Conservation (phyloP, 305 asterid species). For the Fraxinus floribunda region DNA sequence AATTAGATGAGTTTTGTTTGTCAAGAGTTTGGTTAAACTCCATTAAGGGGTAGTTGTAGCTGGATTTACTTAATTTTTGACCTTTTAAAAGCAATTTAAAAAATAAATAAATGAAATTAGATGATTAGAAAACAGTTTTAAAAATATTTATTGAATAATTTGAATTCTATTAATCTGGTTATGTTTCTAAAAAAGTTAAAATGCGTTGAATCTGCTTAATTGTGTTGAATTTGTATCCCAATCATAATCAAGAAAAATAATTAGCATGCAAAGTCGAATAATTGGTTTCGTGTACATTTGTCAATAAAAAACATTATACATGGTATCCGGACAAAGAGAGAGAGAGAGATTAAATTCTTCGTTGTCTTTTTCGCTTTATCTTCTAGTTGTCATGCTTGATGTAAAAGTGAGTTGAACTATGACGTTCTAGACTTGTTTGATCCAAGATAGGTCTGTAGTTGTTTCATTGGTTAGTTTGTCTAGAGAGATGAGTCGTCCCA, state of each 20-base stretch:
- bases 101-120: neutral
- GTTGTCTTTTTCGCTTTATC: neutral
- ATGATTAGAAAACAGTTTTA: neutral
- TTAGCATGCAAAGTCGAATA: neutral
- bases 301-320: neutral
- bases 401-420: neutral
- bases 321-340: neutral
- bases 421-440: neutral
- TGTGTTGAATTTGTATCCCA: neutral
- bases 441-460: neutral
- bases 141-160: neutral
- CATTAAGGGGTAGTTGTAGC: neutral
- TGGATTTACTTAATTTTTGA: conserved; percentile 1
- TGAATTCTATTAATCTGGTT: neutral
- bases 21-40: neutral
- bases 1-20: neutral
- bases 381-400: neutral
- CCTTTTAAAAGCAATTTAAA: neutral
- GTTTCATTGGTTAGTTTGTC: neutral
- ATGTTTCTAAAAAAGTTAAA: neutral
- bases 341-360: neutral
- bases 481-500: neutral
- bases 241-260: neutral
- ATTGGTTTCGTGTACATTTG: neutral
- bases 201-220: neutral